Base-by-base conservation (phyloP, 1,284 basidiomycete genomes). In the Phellopilus nigrolimitatus region DNA sequence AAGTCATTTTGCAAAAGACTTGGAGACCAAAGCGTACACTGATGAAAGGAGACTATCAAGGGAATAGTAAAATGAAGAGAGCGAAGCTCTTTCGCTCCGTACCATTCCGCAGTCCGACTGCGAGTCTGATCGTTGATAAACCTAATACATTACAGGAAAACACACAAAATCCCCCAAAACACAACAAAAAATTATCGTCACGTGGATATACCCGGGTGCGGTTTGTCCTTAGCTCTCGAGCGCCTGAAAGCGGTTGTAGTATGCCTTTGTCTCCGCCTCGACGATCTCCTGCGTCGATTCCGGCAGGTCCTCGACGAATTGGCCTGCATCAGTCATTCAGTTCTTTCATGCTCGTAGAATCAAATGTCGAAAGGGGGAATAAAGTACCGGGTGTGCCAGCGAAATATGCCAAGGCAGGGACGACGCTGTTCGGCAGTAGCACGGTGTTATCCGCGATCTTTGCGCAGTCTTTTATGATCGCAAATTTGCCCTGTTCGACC, bases 401-500 rank as follows among this genome's bases (percentile, higher is more conserved):
- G 69, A 95, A 98, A 4, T 89, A 71, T 0, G 92, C 82, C 57
- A 97, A 72, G 3, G 90, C 89, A 0, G 95, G 93, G 9, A 99
- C 82, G 44, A 98, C 91, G 0, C 94, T 94, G 54, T 93, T 93
- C 10, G 95, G 88, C 2, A 95, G 89, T 3, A 99, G 72, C 15
- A 99, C 83, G 0, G 92, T 89, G 57, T 88, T 86, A 65, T 95
- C 93, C 54, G 82, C 87, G 55, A 91, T 86, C 55, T 83, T 84
- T 3, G 90, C 91, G 60, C 93, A 93, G 64, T 99, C 95, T 65
- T 98, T 97, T 68, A 99, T 94, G 57, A 97, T 93, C 0, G 87
- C 85, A 60, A 98, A 97, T 64, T 97, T 94, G 24, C 97, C 95
- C 95, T 97, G 60, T 12, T 41, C 22, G n/a, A n/a, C n/a, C n/a